Conservation (phyloP, 78 protist genomes). For the Bigelowiella natans region DNA sequence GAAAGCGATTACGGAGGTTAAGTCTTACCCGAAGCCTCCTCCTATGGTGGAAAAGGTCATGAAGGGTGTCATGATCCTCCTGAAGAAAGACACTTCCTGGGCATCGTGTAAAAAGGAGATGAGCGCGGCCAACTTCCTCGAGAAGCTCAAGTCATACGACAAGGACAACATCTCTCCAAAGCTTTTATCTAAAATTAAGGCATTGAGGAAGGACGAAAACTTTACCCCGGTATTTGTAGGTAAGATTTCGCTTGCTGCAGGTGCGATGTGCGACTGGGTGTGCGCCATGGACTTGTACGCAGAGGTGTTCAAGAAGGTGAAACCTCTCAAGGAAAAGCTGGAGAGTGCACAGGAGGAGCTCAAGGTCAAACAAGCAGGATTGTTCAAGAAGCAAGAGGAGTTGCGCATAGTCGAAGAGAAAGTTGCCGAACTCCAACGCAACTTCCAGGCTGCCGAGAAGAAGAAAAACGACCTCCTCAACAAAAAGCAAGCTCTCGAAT, state of each 20-base stretch:
- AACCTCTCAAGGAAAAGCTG: conserved; percentile 20
- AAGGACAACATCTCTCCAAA: conserved; percentile 58
- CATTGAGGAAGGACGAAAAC: conserved; percentile 1
- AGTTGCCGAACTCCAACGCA: background rate
- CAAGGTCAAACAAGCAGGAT: background rate
- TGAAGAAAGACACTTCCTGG: conserved; percentile 49
- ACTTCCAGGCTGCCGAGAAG: conserved; percentile 27
- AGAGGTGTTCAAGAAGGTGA: conserved; percentile 25
- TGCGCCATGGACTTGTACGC: conserved; percentile 45
- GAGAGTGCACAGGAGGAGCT: conserved; percentile 19
- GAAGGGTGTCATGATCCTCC: conserved; percentile 57
- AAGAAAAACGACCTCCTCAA: conserved; percentile 34
- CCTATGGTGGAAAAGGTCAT: conserved; percentile 42
- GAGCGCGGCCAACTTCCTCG: conserved; percentile 40
- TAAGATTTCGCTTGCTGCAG: conserved; percentile 40
- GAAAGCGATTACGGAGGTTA: conserved; percentile 27
- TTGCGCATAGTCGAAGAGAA: conserved; percentile 4
- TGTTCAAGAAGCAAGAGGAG: conserved; percentile 20
- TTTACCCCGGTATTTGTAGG: conserved; percentile 23
- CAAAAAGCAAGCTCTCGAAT: conserved; percentile 51
- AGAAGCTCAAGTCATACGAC: conserved; percentile 46
- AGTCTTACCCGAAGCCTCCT: conserved; percentile 15
- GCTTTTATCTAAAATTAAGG: conserved; percentile 29
- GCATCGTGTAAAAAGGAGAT: conserved; percentile 39
- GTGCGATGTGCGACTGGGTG: conserved; percentile 56